Evolutionary conservation across 78 protist genomes (phyloP), one percentile per base, ranked within the genome.

Genomic region (Dictyostelium capitatum): DNA sequence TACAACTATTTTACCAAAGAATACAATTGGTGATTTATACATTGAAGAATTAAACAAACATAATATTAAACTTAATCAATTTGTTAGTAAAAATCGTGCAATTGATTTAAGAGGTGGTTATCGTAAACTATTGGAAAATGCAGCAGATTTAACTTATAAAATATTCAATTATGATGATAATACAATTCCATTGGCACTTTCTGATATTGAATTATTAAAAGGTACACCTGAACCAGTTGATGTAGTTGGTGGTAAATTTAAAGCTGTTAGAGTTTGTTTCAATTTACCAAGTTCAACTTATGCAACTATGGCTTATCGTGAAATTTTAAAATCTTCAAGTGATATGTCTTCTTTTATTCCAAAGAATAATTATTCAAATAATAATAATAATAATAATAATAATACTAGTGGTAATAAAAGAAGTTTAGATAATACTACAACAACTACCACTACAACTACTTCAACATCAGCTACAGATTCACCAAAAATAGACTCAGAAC

Each of bases 241-340:
- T 51, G 51, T 47, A 28, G 70, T 64, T 41, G 53, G 72, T 41
- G 95, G 95, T 11, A 50, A 83, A 56, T 48, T 25, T 51, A 92
- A 51, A 48, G 98, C 98, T 5, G 82, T 96, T 12, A 37, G 50
- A 19, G 15, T 97, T 41, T 65, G 62, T 17, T 97, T 97, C 74
- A 84, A 89, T 41, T 83, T 97, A 41, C 95, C 90, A 43, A n/a
- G 95, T 28, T 72, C 91, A 23, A 28, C 93, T 30, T 97, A 97
- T 72, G 98, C 98, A 43, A 97, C 98, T 8, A 97, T 97, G 98
- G 77, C 57, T 12, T 80, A 95, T 41, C 91, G 98, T n/a, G 98
- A 97, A 84, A 80, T 96, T 17, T 53, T 94, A 3, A 94, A 94
- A 78, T 14, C 50, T 28, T 41, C 95, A 53, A 41, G 90, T 65